phyloP scores from a whole-genome alignment of 2,329 filamentous ascomycete genomes.

The Talaromyces sp. region DNA sequence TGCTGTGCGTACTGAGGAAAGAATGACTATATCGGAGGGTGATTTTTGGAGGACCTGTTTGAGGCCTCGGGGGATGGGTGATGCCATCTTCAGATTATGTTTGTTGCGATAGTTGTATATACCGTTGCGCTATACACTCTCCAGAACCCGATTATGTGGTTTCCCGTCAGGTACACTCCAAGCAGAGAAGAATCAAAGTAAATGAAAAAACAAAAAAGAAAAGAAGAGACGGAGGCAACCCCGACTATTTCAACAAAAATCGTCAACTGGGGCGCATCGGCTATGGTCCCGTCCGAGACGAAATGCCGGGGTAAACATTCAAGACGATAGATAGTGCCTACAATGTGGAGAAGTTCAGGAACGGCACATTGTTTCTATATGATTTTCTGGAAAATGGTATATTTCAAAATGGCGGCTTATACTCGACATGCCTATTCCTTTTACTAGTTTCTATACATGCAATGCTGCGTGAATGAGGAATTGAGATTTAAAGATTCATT shows the following conservation, averaged over 20 bases:
- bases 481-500: not conserved
- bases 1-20: conserved; percentile 86
- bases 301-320: conserved; percentile 23
- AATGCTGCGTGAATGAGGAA: not conserved
- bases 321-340: not conserved
- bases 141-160: too few species aligned
- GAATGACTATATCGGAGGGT: conserved; percentile 79
- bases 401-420: not conserved
- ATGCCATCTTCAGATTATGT: conserved; percentile 40
- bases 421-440: not conserved
- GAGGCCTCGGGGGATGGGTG: conserved; percentile 61
- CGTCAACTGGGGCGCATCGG: conserved; percentile 26
- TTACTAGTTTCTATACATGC: not conserved
- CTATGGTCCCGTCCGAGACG: conserved; percentile 34
- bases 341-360: not conserved
- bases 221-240: conserved; percentile 23
- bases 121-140: not conserved
- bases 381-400: not conserved
- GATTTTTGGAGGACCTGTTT: conserved; percentile 74
- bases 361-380: not conserved
- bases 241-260: conserved; percentile 18
- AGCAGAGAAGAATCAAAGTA: not conserved
- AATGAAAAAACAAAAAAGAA: not conserved
- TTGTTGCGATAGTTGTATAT: too few species aligned
- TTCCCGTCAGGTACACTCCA: not conserved